Evolutionary conservation across 2,329 filamentous ascomycete species (phyloP).

Genomic region (Purpureocillium lavendulum): DNA sequence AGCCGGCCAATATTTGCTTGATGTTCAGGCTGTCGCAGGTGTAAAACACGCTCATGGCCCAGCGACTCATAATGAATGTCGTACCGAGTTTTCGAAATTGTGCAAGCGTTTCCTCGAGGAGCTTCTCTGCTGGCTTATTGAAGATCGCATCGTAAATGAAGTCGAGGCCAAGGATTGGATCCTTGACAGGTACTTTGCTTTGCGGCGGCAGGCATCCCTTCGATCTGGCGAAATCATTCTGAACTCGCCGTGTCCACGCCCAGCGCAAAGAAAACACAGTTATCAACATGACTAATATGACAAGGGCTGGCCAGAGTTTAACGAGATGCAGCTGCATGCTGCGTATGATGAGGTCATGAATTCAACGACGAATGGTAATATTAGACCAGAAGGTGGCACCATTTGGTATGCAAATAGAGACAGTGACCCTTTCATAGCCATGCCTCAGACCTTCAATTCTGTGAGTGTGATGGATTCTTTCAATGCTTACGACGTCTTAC

Average conservation of each 20-base stretch:
- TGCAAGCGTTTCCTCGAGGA: slow-evolving; percentile 17
- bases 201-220: slow-evolving; percentile 14
- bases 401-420: too few species aligned
- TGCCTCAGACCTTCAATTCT: too few species aligned
- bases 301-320: too few species aligned
- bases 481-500: too few species aligned
- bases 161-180: slow-evolving; percentile 24
- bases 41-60: slow-evolving; percentile 23
- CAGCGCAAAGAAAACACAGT: neutral
- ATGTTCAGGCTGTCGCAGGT: slow-evolving; percentile 43
- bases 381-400: too few species aligned
- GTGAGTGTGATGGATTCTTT: too few species aligned
- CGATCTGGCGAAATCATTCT: slow-evolving; percentile 10
- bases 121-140: slow-evolving; percentile 12
- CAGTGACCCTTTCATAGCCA: too few species aligned
- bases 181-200: slow-evolving; percentile 16
- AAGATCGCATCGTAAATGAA: slow-evolving; percentile 23
- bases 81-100: slow-evolving; percentile 19
- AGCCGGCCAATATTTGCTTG: slow-evolving; percentile 43
- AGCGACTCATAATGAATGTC: slow-evolving; percentile 23
- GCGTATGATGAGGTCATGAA: too few species aligned
- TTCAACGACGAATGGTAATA: too few species aligned
- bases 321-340: too few species aligned
- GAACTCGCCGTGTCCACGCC: neutral
- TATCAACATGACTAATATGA: too few species aligned